phyloP scores from a whole-genome alignment of 805 yeast species.

The Saccharomycopsis sp. region DNA sequence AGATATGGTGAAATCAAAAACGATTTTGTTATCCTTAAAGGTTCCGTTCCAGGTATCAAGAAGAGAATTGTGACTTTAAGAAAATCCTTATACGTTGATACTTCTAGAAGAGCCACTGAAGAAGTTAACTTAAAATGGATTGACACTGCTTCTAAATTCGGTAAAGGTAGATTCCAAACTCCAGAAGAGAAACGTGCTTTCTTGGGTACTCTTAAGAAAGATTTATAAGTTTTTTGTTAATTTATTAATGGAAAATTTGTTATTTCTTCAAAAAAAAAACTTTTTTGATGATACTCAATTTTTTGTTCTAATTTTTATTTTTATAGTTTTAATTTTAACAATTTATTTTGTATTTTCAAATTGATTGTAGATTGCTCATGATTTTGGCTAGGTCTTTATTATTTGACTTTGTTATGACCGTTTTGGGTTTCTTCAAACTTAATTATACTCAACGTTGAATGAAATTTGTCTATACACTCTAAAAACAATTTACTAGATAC shows the following conservation, averaged over 20 bases:
- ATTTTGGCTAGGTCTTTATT: too few species aligned
- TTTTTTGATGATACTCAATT: background rate
- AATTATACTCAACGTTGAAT: too few species aligned
- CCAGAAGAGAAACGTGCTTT: slow-evolving; percentile 99
- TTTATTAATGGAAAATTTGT: too few species aligned
- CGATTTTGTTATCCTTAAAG: slow-evolving; percentile 96
- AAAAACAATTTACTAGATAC: too few species aligned
- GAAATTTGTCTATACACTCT: too few species aligned
- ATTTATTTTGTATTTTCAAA: too few species aligned
- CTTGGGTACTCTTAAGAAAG: slow-evolving; percentile 99
- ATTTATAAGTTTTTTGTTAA: too few species aligned
- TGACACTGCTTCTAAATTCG: slow-evolving; percentile 99
- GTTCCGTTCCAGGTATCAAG: slow-evolving; percentile 99
- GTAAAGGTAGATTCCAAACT: slow-evolving; percentile 99
- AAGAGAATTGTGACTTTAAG: slow-evolving; percentile 99
- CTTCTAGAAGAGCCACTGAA: slow-evolving; percentile 96
- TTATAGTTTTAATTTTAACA: too few species aligned
- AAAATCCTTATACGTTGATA: slow-evolving; percentile 96
- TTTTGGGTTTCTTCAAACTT: too few species aligned
- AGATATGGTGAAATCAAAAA: slow-evolving; percentile 97
- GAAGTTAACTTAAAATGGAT: slow-evolving; percentile 97
- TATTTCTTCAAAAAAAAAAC: too few species aligned
- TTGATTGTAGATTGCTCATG: too few species aligned
- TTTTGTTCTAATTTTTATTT: background rate
- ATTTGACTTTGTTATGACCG: too few species aligned